Evolutionary conservation across 768 basidiomycete genomes (phyloP), one percentile per base, ranked within the genome.

Genomic region (Tulasnella sp.): DNA sequence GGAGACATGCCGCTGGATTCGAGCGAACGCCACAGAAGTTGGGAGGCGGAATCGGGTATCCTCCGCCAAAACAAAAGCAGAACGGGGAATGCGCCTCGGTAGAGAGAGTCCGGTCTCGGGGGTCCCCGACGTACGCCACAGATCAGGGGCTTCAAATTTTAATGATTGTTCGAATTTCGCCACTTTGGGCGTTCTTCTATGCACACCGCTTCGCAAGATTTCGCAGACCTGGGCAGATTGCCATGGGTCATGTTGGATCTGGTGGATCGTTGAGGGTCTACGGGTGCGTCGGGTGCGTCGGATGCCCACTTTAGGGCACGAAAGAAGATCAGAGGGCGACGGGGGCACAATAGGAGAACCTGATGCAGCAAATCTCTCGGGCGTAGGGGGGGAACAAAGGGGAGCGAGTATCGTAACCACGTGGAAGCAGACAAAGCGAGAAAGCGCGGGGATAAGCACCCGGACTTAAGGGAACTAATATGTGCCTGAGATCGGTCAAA

Each of bases 401-500:
- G 60, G 60, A 22, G 6, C 31, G 12, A 31, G 16, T 69, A 28
- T 69, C 28, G 28, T 28, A 3, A 9, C 64, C 64, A 69, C 64
- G 64, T 69, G 64, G 34, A 69, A 69, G n/a, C 28, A 37, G 31
- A 69, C 60, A 64, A 64, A 64, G 60, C 60, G 60, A 64, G 60
- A 69, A 18, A 69, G 54, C 22, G 54, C 64, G 64, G 64, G 31
- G 64, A 69, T 69, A 69, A 69, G 31, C 28, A 69, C 64, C 24
- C 64, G 64, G 64, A 69, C 31, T 28, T 69, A 69, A 37, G 64
- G 34, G 64, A 37, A 37, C 64, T 37, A 28, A 69, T 69, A 69
- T 69, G 64, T 69, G 64, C 64, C 64, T 69, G 64, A 69, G 64
- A 69, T 69, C 64, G 64, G 64, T 69, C 64, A 69, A 69, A 69